A percentile compares a stretch with the other conserved stretches of the same genome.
These are phyloP conservation scores for Pseudogymnoascus sp. DNA, from an alignment of 2,329 filamentous ascomycete genomes.

Conservation along the genomic window DNA sequence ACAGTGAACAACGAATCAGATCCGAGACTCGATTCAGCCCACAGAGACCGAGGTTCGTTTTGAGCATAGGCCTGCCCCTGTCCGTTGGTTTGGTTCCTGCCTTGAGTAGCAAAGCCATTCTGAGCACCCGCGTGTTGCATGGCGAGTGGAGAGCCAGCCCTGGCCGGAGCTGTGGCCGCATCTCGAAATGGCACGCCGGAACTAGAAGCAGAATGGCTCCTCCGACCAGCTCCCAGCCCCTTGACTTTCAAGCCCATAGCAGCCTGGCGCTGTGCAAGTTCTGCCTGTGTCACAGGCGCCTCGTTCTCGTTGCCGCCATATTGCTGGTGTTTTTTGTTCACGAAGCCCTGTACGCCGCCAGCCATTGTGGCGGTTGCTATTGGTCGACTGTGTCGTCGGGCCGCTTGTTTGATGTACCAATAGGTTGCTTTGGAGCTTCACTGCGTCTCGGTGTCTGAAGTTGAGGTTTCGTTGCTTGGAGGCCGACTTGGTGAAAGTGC, in stretches of 20 bases:
- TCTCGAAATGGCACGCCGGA: not conserved
- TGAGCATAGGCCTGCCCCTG: not conserved
- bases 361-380: not conserved
- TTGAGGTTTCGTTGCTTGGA: not conserved
- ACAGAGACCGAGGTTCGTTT: not conserved
- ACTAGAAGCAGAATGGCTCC: not conserved
- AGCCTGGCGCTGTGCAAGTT: not conserved
- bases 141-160: not conserved
- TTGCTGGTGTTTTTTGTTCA: not conserved
- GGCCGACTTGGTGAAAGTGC: not conserved
- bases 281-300: not conserved
- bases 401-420: not conserved
- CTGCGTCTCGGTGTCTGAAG: not conserved
- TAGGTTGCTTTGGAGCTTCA: not conserved
- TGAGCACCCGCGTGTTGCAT: not conserved
- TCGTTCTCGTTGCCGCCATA: not conserved
- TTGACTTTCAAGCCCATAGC: not conserved
- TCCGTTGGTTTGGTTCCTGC: not conserved
- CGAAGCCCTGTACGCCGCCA: not conserved
- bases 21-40: not conserved
- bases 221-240: not conserved
- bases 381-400: not conserved
- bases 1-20: not conserved
- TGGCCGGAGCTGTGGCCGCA: not conserved
- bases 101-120: not conserved